A percentile compares a stretch with the other conserved stretches of the same genome.
Evolutionary conservation across 1,139 yeast species (phyloP).

Genomic region (Trichomonascaceae sp.): DNA sequence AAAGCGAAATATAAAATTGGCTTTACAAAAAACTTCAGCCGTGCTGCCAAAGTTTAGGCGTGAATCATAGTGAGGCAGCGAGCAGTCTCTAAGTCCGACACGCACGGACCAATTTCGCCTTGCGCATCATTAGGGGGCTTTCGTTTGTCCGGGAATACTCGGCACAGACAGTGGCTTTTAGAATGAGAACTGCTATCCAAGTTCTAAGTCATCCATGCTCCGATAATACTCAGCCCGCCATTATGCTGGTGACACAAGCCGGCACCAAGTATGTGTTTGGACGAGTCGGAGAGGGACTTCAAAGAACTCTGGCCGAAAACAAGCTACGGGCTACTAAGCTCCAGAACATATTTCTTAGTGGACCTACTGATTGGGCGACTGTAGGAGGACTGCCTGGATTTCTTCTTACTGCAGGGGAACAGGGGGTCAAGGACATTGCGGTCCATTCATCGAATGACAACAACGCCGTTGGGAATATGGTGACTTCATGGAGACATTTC

Average conservation of each 20-base stretch:
- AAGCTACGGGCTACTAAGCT: slow-evolving; percentile 30
- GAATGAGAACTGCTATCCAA: slow-evolving; percentile 17
- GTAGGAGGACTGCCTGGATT: slow-evolving; percentile 88
- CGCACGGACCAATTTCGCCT: too few species aligned
- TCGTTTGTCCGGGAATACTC: too few species aligned
- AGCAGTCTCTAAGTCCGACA: too few species aligned
- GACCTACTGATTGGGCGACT: slow-evolving; percentile 56
- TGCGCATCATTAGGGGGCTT: too few species aligned
- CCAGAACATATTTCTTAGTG: slow-evolving; percentile 60
- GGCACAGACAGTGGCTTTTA: slow-evolving; percentile 5
- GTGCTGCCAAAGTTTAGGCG: too few species aligned
- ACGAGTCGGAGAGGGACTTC: slow-evolving; percentile 74
- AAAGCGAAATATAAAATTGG: background rate
- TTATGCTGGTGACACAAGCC: slow-evolving; percentile 36
- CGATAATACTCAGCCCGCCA: slow-evolving; percentile 48
- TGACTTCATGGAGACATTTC: slow-evolving; percentile 56
- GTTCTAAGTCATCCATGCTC: slow-evolving; percentile 37
- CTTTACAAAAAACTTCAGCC: background rate
- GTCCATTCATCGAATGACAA: slow-evolving; percentile 31
- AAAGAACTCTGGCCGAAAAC: slow-evolving; percentile 43
- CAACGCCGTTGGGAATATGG: slow-evolving; percentile 4
- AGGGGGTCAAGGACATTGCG: slow-evolving; percentile 41
- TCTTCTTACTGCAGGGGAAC: slow-evolving; percentile 72
- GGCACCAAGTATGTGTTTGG: slow-evolving; percentile 66
- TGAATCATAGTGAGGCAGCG: too few species aligned